phyloP scores from a whole-genome alignment of 176 grass and related monocot species.

The Aegilops tauschii region DNA sequence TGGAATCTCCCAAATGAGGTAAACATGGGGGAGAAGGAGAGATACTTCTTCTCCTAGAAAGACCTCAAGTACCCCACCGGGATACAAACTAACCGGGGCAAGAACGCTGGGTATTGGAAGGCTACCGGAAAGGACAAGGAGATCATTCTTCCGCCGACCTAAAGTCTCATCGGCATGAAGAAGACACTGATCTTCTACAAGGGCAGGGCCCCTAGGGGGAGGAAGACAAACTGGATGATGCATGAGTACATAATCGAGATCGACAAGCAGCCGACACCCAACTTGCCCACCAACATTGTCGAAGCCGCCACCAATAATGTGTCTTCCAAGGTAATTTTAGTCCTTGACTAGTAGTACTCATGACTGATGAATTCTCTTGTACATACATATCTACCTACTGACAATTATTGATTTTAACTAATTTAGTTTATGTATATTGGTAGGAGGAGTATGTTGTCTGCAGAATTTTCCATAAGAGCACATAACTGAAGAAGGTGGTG shows the following conservation, averaged over 20 bases:
- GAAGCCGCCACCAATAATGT: neutral
- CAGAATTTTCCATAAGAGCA: neutral
- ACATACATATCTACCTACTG: neutral
- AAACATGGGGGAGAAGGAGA: conserved; percentile 50
- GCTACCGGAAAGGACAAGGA: conserved; percentile 45
- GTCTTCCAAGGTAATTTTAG: conserved; percentile 1
- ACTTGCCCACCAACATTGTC: too few relatives aligned
- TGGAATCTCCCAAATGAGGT: conserved; percentile 60
- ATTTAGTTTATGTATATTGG: neutral
- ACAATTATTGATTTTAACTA: neutral
- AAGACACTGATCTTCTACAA: conserved; percentile 60
- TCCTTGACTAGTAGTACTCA: too few relatives aligned
- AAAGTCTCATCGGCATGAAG: conserved; percentile 43
- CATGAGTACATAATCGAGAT: conserved; percentile 50
- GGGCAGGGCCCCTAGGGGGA: conserved; percentile 42
- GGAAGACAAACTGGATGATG: conserved; percentile 59
- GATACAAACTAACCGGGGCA: conserved; percentile 37
- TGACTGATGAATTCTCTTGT: too few relatives aligned
- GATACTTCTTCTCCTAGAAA: conserved; percentile 50
- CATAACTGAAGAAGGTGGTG: too few relatives aligned
- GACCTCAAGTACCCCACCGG: conserved; percentile 56
- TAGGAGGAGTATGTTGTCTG: conserved; percentile 63
- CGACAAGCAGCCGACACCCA: neutral
- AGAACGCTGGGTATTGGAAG: conserved; percentile 45
- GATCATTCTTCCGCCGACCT: neutral